Conservation (phyloP, 75 land plant genomes). For the Selaginella tamariscina region DNA sequence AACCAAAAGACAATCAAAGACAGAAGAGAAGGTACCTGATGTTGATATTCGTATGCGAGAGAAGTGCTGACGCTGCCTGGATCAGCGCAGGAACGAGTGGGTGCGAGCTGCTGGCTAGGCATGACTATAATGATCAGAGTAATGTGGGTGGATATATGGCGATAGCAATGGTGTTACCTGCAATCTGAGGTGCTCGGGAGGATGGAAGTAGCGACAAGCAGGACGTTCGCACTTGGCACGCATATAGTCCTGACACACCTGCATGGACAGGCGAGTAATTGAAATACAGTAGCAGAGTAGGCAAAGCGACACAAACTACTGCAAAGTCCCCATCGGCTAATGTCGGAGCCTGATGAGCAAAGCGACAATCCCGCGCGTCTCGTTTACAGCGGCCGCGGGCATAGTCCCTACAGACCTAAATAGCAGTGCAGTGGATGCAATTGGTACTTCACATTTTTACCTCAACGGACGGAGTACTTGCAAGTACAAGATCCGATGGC, state of each 20-base stretch:
- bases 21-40: not conserved
- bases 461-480: no score
- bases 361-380: constrained; percentile 25
- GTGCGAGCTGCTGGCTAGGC: no score
- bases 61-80: not conserved
- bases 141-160: not conserved
- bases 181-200: constrained; percentile 24
- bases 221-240: constrained; percentile 28
- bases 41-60: not conserved
- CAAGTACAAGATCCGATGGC: no score
- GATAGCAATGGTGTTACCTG: not conserved
- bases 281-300: not conserved
- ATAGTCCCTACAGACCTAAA: constrained; percentile 29
- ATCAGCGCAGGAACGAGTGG: not conserved
- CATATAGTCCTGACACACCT: constrained; percentile 25
- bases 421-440: no score
- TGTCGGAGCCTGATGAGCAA: constrained; percentile 24
- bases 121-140: not conserved
- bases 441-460: no score
- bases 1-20: not conserved
- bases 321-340: constrained; percentile 22
- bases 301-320: constrained; percentile 13
- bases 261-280: constrained; percentile 3
- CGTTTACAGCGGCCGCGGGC: constrained; percentile 23
- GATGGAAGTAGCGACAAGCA: constrained; percentile 27